A percentile compares a stretch with the other conserved stretches of the same genome.
Conservation (phyloP, 306 rosid species). For the Prunus davidiana region DNA sequence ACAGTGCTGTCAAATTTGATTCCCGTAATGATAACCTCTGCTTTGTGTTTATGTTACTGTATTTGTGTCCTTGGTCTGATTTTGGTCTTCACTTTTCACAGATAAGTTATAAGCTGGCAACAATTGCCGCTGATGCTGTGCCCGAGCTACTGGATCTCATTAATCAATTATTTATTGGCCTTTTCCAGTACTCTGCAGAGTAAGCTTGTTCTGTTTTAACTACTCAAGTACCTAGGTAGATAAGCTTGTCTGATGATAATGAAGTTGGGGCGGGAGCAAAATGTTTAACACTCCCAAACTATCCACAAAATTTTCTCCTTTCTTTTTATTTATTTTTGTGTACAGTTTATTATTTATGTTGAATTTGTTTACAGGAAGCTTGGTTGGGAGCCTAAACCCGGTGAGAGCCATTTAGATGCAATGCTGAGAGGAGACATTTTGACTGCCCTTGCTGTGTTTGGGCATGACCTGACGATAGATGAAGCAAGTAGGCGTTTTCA, state of each 20-base stretch:
- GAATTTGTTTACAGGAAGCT: conserved; percentile 59
- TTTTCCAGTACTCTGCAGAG: conserved; percentile 79
- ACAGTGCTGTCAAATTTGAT: conserved; percentile 78
- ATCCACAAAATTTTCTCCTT: background rate
- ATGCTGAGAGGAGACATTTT: conserved; percentile 91
- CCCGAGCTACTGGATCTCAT: conserved; percentile 54
- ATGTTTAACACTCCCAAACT: background rate
- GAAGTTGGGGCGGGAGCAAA: too few species aligned
- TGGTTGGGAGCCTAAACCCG: conserved; percentile 83
- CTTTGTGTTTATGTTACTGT: conserved; percentile 16
- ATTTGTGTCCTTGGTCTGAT: conserved; percentile 18
- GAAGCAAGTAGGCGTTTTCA: conserved; percentile 76
- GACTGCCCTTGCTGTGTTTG: conserved; percentile 66
- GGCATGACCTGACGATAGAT: conserved; percentile 64
- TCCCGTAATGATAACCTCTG: conserved; percentile 48
- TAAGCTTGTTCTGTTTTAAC: conserved; percentile 37
- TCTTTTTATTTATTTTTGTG: background rate
- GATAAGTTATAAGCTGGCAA: conserved; percentile 51
- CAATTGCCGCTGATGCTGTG: conserved; percentile 74
- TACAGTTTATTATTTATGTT: background rate
- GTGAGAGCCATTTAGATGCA: conserved; percentile 62
- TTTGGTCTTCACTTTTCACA: conserved; percentile 30
- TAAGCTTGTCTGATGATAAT: background rate
- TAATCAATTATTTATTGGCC: conserved; percentile 52
- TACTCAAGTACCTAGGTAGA: background rate